Base-by-base conservation (phyloP, 2,329 filamentous ascomycete species). In the Penicillium occitanis region DNA sequence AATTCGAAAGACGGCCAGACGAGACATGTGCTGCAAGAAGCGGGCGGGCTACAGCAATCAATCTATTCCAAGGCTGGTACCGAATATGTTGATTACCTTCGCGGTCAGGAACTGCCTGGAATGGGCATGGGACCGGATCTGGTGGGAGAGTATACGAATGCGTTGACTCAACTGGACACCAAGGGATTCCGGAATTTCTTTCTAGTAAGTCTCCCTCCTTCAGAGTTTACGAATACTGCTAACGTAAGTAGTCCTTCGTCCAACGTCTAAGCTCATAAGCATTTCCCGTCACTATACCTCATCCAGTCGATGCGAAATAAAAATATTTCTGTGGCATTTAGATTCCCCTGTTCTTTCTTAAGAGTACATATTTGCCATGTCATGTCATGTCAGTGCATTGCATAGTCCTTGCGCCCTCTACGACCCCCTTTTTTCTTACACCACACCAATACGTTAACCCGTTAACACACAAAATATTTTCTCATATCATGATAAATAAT, bases 51-150 rank as follows among this genome's bases (percentile, higher is more conserved):
- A 67, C 93, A 99, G 78, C 92, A 95, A 79, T 90, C 87, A 42
- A 95, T 99, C 68, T 94, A 97, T 75, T 85, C 87, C 71, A 98
- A 98, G 82, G 94, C 92, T 13, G 95, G 95, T 30, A 87, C 91
- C 61, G 85, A 87, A 65, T 98, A 97, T 76, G 85, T 94, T 28
- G 75, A 78, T 42, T 83, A 80, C 70, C 73, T 84, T 42, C 76
- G 80, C 30, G 74, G 73, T 55, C 77, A 76, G 28, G 82, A 84
- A 68, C 68, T 84, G 59, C 80, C 79, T 28, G 77, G 77, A 11
- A 79, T 83, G 77, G 82, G 82, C 46, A 82, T 84, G 81, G 79
- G 78, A 22, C 71, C 71, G 14, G 77, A 79, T 48, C 76, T 82
- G 63, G 79, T 83, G 63, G 78, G 81, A 59, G 81, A 83, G 67